These are phyloP conservation scores for Noccaea bulbosa DNA, from an alignment of 345 rosid genomes.

Conservation along the genomic window DNA sequence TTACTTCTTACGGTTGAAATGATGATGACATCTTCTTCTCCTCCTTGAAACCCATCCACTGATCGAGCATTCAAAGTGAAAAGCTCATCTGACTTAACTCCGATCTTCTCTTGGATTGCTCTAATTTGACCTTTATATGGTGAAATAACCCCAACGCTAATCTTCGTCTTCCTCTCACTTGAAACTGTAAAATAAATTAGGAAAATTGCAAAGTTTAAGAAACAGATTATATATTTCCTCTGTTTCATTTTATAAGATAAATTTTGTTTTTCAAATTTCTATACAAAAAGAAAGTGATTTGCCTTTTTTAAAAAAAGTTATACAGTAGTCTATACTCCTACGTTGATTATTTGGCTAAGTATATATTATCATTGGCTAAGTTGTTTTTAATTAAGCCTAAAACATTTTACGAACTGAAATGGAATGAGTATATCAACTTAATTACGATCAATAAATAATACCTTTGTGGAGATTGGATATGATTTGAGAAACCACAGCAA, in stretches of 20 bases:
- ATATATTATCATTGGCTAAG: no score
- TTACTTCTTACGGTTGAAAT: slow-evolving; percentile 54
- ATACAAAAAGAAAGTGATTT: no score
- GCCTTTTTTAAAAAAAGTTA: no score
- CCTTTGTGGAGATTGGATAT: slow-evolving; percentile 45
- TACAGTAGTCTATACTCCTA: no score
- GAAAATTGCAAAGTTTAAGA: no score
- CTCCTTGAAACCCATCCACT: slow-evolving; percentile 59
- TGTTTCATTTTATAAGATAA: no score
- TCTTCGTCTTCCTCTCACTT: slow-evolving; percentile 26
- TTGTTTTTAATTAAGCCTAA: no score
- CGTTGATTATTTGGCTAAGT: no score
- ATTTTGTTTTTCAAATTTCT: no score
- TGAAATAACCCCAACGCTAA: slow-evolving; percentile 51
- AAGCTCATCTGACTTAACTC: slow-evolving; percentile 8
- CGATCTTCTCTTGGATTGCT: slow-evolving; percentile 47
- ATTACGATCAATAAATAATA: background rate
- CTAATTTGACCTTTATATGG: slow-evolving; percentile 52
- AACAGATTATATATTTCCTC: no score
- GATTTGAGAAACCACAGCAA: slow-evolving; percentile 40
- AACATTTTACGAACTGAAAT: no score
- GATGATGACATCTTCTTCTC: slow-evolving; percentile 54
- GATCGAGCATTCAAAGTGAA: slow-evolving; percentile 47
- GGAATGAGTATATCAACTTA: no score
- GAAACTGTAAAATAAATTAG: background rate